Percentiles rank a stretch among this genome's conserved stretches.
phyloP scores from a whole-genome alignment of 495 filamentous ascomycete species.

The Podospora appendiculata region DNA sequence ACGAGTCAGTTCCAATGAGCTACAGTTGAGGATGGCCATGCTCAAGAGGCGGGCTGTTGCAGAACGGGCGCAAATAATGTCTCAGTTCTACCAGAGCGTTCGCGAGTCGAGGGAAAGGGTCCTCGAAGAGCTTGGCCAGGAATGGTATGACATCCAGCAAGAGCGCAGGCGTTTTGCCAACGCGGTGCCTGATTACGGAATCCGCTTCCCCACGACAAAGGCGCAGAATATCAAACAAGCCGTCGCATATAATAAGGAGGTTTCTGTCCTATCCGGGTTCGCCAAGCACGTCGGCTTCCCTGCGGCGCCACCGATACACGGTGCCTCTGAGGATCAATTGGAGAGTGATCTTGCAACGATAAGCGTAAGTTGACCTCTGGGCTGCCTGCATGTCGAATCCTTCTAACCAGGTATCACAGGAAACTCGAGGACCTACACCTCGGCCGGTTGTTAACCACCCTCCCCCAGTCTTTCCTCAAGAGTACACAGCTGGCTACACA shows the following conservation, averaged over 20 bases:
- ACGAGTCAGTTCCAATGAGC: constrained; percentile 60
- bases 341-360: constrained; percentile 86
- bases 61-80: constrained; percentile 72
- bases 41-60: constrained; percentile 67
- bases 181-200: constrained; percentile 69
- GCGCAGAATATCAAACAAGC: constrained; percentile 70
- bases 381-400: not conserved
- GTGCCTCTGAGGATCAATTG: constrained; percentile 62
- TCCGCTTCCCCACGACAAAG: constrained; percentile 62
- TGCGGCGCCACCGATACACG: constrained; percentile 74
- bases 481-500: constrained; percentile 21
- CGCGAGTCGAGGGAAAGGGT: constrained; percentile 73
- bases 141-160: constrained; percentile 86
- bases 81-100: constrained; percentile 77
- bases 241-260: constrained; percentile 85
- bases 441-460: constrained; percentile 1
- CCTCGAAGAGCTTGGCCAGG: constrained; percentile 71
- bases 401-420: no score
- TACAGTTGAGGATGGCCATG: constrained; percentile 62
- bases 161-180: constrained; percentile 78
- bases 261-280: constrained; percentile 81
- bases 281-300: constrained; percentile 94
- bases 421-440: not conserved
- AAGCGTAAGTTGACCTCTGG: constrained; percentile 55
- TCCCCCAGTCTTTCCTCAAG: constrained; percentile 14